phyloP scores from a whole-genome alignment of 2,329 filamentous ascomycete genomes.

The Fusarium tuaranense region DNA sequence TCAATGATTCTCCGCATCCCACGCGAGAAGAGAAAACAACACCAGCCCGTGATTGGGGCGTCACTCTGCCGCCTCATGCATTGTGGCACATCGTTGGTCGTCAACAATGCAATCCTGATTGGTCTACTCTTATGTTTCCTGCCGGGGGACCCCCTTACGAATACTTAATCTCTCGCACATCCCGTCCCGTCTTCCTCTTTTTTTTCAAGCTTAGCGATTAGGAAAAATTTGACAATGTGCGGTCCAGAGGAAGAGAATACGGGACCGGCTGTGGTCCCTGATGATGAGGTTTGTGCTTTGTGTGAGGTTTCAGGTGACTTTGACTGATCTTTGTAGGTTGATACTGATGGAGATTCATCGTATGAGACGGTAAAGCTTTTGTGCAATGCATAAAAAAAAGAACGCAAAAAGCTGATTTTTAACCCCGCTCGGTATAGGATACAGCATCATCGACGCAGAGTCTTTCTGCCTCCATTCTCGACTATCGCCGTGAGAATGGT shows the following conservation, averaged over 20 bases:
- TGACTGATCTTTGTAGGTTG: neutral
- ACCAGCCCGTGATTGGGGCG: neutral
- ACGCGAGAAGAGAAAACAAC: neutral
- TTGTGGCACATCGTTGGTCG: neutral
- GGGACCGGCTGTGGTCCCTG: neutral
- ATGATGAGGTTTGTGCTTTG: neutral
- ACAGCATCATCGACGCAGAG: constrained; percentile 15
- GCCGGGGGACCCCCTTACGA: neutral
- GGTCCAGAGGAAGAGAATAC: neutral
- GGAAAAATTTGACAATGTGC: neutral
- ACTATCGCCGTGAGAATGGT: constrained; percentile 11
- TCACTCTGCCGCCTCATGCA: neutral
- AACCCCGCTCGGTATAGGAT: neutral
- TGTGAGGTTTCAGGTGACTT: neutral
- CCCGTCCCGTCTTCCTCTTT: neutral
- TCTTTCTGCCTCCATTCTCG: constrained; percentile 11
- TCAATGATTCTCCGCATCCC: neutral
- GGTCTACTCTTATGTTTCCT: neutral
- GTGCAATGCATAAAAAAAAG: neutral
- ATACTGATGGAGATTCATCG: neutral
- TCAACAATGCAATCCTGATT: neutral
- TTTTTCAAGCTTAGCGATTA: neutral
- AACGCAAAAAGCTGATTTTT: neutral
- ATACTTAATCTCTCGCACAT: neutral
- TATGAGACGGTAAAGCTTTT: neutral